Evolutionary conservation across 2,329 filamentous ascomycete species (phyloP).

Genomic region (Cladobotryum protrusum): DNA sequence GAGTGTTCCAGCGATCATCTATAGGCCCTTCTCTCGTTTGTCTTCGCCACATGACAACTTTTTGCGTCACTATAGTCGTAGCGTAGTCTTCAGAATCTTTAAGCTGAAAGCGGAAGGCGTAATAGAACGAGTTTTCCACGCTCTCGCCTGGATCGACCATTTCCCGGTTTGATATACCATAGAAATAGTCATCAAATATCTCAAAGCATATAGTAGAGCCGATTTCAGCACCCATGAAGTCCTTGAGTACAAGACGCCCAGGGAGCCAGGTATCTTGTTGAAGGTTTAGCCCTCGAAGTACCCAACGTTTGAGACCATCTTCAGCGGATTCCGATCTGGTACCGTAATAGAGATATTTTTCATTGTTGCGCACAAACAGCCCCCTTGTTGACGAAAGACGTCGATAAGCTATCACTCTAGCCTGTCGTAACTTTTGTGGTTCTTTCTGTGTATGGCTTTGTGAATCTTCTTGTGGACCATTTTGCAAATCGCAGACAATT

Average conservation of each 20-base stretch:
- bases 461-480: conserved; percentile 18
- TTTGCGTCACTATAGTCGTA: conserved; percentile 37
- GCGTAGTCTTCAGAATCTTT: conserved; percentile 23
- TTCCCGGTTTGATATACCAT: conserved; percentile 62
- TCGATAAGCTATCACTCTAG: conserved; percentile 34
- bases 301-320: conserved; percentile 57
- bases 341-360: conserved; percentile 57
- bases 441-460: too few relatives aligned
- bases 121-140: conserved; percentile 64
- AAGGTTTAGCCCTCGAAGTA: conserved; percentile 49
- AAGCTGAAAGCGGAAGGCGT: conserved; percentile 58
- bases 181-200: conserved; percentile 59
- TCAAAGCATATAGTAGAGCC: conserved; percentile 66
- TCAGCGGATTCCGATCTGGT: conserved; percentile 50
- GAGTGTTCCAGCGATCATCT: conserved; percentile 66
- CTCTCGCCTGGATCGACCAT: conserved; percentile 56
- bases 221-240: conserved; percentile 58
- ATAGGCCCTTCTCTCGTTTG: conserved; percentile 64
- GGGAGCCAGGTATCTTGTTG: conserved; percentile 32
- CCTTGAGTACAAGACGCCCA: conserved; percentile 44
- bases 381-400: conserved; percentile 43
- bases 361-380: conserved; percentile 62
- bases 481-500: conserved; percentile 38
- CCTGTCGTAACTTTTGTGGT: conserved; percentile 31
- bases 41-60: conserved; percentile 50